Evolutionary conservation across 2,329 filamentous ascomycete genomes (phyloP).

Genomic region (Trichoderma sp.): DNA sequence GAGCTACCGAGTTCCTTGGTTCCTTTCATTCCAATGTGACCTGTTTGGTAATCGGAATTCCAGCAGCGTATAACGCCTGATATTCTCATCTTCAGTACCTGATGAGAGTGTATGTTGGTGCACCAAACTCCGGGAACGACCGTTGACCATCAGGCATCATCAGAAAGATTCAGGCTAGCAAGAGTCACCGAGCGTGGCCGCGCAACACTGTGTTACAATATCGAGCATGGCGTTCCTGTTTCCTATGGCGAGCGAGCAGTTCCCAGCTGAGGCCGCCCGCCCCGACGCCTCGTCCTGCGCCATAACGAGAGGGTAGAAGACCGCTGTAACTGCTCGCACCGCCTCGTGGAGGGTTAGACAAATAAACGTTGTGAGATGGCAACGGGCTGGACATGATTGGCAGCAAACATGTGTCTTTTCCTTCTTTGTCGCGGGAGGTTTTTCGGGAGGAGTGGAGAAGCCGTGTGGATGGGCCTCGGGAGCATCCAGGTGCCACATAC

Average conservation of each 20-base stretch:
- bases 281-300: not conserved
- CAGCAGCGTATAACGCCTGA: too few species aligned
- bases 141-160: not conserved
- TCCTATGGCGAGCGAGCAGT: constrained; percentile 4
- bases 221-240: not conserved
- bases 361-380: constrained; percentile 12
- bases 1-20: not conserved
- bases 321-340: constrained; percentile 5
- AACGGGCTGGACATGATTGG: not conserved
- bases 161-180: not conserved
- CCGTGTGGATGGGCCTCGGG: constrained; percentile 22
- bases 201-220: not conserved
- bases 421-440: constrained; percentile 6
- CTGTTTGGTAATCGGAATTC: too few species aligned
- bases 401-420: not conserved
- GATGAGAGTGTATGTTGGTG: not conserved
- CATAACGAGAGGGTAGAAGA: not conserved
- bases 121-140: not conserved
- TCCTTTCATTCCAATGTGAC: not conserved
- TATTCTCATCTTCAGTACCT: not conserved
- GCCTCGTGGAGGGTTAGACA: constrained; percentile 21
- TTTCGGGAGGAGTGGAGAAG: constrained; percentile 24
- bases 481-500: constrained; percentile 22
- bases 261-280: constrained; percentile 20
- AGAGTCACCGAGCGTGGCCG: not conserved